Percentiles rank a stretch among this genome's conserved stretches.
Conservation (phyloP, 2,329 filamentous ascomycete genomes). For the Aspergillus vadensis region DNA sequence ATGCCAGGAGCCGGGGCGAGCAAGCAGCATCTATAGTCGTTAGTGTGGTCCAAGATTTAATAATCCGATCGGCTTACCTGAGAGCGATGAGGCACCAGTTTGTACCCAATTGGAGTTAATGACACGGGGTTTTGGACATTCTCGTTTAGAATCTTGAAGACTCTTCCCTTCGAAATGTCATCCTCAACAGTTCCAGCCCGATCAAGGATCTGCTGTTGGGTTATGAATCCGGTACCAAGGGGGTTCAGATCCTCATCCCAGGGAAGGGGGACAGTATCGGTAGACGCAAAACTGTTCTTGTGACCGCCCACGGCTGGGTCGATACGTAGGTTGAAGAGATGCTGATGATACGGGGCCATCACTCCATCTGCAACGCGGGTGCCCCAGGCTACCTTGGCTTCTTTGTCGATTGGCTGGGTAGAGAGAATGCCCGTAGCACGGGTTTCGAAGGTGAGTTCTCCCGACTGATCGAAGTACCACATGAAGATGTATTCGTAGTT, state of each 20-base stretch:
- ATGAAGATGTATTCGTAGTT: slow-evolving; percentile 51
- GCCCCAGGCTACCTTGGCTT: slow-evolving; percentile 39
- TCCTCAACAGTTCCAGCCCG: slow-evolving; percentile 49
- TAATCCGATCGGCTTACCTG: neutral
- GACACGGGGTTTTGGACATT: slow-evolving; percentile 54
- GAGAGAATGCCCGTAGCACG: slow-evolving; percentile 51
- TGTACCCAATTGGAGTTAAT: slow-evolving; percentile 55
- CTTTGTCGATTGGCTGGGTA: slow-evolving; percentile 36
- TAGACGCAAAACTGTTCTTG: slow-evolving; percentile 53
- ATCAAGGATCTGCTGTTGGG: slow-evolving; percentile 44
- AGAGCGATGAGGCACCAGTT: slow-evolving; percentile 56
- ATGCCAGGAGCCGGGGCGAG: slow-evolving; percentile 52
- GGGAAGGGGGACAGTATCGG: slow-evolving; percentile 60
- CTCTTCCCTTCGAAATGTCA: slow-evolving; percentile 42
- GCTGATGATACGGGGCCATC: slow-evolving; percentile 48
- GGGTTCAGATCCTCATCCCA: slow-evolving; percentile 52
- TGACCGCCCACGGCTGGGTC: slow-evolving; percentile 46
- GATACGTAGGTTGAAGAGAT: slow-evolving; percentile 48
- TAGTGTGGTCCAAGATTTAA: no score
- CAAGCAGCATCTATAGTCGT: slow-evolving; percentile 51
- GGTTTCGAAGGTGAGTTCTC: slow-evolving; percentile 44
- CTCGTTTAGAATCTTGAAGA: slow-evolving; percentile 61
- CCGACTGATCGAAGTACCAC: slow-evolving; percentile 46
- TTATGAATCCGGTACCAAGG: slow-evolving; percentile 53
- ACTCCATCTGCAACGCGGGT: slow-evolving; percentile 46